These are phyloP conservation scores for Glycine soja DNA, from an alignment of 306 rosid species.

Conservation along the genomic window DNA sequence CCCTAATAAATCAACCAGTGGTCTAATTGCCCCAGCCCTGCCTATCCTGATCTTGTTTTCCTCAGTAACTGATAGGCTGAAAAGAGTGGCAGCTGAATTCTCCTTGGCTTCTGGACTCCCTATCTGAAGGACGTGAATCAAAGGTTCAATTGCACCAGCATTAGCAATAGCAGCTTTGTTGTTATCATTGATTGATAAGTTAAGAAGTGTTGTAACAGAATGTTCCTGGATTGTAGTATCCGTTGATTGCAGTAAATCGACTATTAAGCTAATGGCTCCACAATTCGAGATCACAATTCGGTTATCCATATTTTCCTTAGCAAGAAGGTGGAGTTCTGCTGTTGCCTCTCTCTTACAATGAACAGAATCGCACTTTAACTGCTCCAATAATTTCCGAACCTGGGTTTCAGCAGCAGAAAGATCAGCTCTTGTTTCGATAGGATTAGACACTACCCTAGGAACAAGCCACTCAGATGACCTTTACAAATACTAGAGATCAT, in stretches of 20 bases:
- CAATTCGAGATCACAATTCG: slow-evolving; percentile 74
- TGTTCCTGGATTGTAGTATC: slow-evolving; percentile 73
- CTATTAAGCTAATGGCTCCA: slow-evolving; percentile 71
- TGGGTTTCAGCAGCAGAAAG: slow-evolving; percentile 63
- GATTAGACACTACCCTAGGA: slow-evolving; percentile 55
- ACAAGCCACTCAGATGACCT: slow-evolving; percentile 56
- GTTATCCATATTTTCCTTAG: slow-evolving; percentile 74
- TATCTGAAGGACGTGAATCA: slow-evolving; percentile 75
- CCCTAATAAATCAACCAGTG: slow-evolving; percentile 77
- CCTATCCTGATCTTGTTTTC: slow-evolving; percentile 82
- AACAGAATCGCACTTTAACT: slow-evolving; percentile 58
- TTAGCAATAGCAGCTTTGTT: slow-evolving; percentile 70
- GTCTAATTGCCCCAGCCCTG: slow-evolving; percentile 76
- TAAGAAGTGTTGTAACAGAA: slow-evolving; percentile 85
- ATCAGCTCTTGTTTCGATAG: slow-evolving; percentile 57
- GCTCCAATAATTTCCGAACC: slow-evolving; percentile 66
- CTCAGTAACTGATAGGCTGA: slow-evolving; percentile 78
- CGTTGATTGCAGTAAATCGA: slow-evolving; percentile 64
- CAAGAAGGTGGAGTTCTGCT: slow-evolving; percentile 70
- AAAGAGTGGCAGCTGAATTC: slow-evolving; percentile 89
- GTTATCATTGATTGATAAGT: slow-evolving; percentile 79
- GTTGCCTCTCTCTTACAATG: slow-evolving; percentile 70
- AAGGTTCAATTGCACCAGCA: slow-evolving; percentile 79
- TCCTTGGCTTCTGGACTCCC: slow-evolving; percentile 87
- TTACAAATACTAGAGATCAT: neutral